phyloP scores from a whole-genome alignment of 2,329 filamentous ascomycete genomes.

The Aspergillus ibericus region DNA sequence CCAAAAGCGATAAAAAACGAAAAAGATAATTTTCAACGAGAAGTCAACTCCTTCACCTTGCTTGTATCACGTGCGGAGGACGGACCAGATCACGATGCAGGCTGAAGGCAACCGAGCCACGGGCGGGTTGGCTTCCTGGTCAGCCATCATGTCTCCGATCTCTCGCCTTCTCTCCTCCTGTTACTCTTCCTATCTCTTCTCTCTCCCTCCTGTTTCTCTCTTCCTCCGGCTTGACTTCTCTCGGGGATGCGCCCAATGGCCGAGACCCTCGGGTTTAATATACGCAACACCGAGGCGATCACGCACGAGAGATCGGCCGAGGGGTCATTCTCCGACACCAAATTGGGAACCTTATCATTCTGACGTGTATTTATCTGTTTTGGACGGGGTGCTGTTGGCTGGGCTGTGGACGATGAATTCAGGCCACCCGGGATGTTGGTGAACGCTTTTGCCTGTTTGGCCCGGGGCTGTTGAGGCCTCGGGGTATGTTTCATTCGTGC shows the following conservation, averaged over 20 bases:
- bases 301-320: not conserved
- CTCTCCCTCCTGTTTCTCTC: not conserved
- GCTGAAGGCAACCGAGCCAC: not conserved
- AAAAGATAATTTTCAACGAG: not conserved
- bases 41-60: not conserved
- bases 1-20: not conserved
- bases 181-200: slow-evolving; percentile 6
- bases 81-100: not conserved
- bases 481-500: slow-evolving; percentile 8
- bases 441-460: not conserved
- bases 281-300: not conserved
- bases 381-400: not conserved
- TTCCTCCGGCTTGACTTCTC: not conserved
- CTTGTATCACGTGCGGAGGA: slow-evolving; percentile 1
- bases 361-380: slow-evolving; percentile 2
- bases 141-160: not conserved
- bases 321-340: not conserved
- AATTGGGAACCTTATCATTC: not conserved
- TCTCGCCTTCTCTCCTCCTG: slow-evolving; percentile 7
- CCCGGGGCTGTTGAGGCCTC: not conserved
- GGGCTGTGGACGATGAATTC: slow-evolving; percentile 2
- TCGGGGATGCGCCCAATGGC: not conserved
- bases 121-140: not conserved
- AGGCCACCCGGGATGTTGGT: not conserved
- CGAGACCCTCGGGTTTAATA: not conserved